These are phyloP conservation scores for Phytophthora pisi DNA, from an alignment of 352 stramenopile species.

Conservation along the genomic window DNA sequence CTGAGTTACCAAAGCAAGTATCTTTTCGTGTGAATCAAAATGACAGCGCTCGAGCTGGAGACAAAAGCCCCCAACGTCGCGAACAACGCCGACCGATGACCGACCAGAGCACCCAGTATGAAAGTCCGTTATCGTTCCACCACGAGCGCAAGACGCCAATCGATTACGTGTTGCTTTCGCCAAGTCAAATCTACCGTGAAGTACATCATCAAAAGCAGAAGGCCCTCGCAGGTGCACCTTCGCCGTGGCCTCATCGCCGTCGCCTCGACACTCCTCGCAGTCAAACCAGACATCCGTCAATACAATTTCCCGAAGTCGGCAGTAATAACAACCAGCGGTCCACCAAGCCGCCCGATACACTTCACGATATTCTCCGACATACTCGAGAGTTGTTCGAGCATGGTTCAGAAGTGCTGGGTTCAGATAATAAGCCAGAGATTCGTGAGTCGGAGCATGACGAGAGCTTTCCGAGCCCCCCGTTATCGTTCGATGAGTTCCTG, in stretches of 20 bases:
- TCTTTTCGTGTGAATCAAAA: neutral
- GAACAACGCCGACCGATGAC: neutral
- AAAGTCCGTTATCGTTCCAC: conserved; percentile 3
- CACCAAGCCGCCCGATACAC: conserved; percentile 6
- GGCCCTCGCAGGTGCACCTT: conserved; percentile 4
- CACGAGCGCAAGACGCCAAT: conserved; percentile 21
- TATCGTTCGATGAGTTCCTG: conserved; percentile 21
- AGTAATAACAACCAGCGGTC: conserved; percentile 1
- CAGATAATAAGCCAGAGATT: neutral
- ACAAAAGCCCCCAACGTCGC: neutral
- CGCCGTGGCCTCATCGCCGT: conserved; percentile 23
- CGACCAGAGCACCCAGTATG: conserved; percentile 25
- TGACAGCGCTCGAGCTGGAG: neutral
- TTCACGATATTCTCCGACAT: conserved; percentile 16
- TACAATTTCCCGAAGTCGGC: neutral
- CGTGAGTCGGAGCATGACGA: neutral
- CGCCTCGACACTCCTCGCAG: conserved; percentile 6
- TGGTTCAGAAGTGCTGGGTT: neutral
- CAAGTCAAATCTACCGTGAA: conserved; percentile 34
- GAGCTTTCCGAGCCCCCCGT: neutral
- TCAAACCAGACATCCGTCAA: conserved; percentile 2
- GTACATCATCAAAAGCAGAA: conserved; percentile 19
- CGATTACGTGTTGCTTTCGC: conserved; percentile 30
- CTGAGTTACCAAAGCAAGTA: too few relatives aligned
- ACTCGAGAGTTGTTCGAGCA: conserved; percentile 13